Evolutionary conservation across 495 filamentous ascomycete genomes (phyloP).

Genomic region (Aspergillus leporis): DNA sequence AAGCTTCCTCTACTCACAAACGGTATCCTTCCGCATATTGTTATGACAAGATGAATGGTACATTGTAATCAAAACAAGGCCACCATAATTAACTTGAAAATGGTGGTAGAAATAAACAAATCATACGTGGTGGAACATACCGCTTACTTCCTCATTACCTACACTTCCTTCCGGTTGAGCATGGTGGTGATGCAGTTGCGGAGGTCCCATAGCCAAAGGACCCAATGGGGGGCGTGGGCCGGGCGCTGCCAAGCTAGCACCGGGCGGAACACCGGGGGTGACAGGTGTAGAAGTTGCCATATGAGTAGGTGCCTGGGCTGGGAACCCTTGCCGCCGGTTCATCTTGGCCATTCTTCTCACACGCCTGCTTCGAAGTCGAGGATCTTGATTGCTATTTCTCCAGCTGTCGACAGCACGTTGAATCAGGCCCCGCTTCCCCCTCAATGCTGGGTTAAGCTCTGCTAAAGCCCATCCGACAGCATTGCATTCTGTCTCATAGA

Average conservation of each 20-base stretch:
- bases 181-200: slow-evolving; percentile 78
- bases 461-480: slow-evolving; percentile 96
- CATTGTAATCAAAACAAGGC: slow-evolving; percentile 7
- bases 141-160: slow-evolving; percentile 81
- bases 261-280: slow-evolving; percentile 51
- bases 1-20: not conserved
- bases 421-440: slow-evolving; percentile 92
- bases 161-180: slow-evolving; percentile 71
- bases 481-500: slow-evolving; percentile 98
- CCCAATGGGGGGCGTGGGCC: slow-evolving; percentile 52
- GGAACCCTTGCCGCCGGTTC: slow-evolving; percentile 65
- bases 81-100: slow-evolving; percentile 13
- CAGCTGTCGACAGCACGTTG: slow-evolving; percentile 97
- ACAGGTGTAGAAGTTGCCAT: slow-evolving; percentile 55
- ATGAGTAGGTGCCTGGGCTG: slow-evolving; percentile 45
- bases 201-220: slow-evolving; percentile 63
- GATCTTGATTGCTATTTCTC: slow-evolving; percentile 98
- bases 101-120: slow-evolving; percentile 25
- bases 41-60: not conserved
- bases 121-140: slow-evolving; percentile 89
- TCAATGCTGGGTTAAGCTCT: slow-evolving; percentile 83
- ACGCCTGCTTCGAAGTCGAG: slow-evolving; percentile 81
- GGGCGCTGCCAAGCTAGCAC: slow-evolving; percentile 46
- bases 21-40: not conserved
- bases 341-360: slow-evolving; percentile 96